phyloP scores from a whole-genome alignment of 192 early-diverging fungal genomes.

The Coemansia sp. region DNA sequence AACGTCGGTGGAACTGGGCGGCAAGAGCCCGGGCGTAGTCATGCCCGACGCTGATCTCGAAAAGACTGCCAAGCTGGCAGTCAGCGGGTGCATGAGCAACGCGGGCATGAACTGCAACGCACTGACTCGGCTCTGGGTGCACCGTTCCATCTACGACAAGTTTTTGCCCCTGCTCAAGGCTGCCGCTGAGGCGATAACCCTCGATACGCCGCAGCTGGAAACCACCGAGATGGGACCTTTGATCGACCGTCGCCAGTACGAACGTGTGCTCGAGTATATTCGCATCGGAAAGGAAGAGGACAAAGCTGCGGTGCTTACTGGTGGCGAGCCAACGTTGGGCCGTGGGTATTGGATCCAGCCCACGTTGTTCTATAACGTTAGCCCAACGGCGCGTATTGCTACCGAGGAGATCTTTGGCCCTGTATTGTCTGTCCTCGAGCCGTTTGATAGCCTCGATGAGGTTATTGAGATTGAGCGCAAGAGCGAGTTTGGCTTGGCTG shows the following conservation, averaged over 20 bases:
- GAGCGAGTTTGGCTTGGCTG: slow-evolving; percentile 55
- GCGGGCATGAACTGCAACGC: slow-evolving; percentile 77
- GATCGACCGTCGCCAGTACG: slow-evolving; percentile 57
- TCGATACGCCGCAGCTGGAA: slow-evolving; percentile 25
- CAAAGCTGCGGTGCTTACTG: slow-evolving; percentile 34
- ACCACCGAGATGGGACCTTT: slow-evolving; percentile 49
- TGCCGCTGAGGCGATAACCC: slow-evolving; percentile 34
- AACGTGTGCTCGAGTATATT: slow-evolving; percentile 55
- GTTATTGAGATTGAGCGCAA: slow-evolving; percentile 54
- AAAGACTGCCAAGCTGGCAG: slow-evolving; percentile 41
- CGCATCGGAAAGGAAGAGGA: slow-evolving; percentile 34
- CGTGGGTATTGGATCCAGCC: slow-evolving; percentile 60
- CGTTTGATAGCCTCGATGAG: slow-evolving; percentile 53
- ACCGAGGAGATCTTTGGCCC: slow-evolving; percentile 63
- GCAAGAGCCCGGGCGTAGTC: slow-evolving; percentile 59
- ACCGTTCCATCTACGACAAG: slow-evolving; percentile 60
- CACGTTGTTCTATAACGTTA: slow-evolving; percentile 57
- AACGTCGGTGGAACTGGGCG: slow-evolving; percentile 58
- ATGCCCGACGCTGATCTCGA: slow-evolving; percentile 55
- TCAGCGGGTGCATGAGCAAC: slow-evolving; percentile 58
- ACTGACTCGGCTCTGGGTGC: slow-evolving; percentile 67
- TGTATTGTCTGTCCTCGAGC: slow-evolving; percentile 54
- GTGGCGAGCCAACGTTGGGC: slow-evolving; percentile 18
- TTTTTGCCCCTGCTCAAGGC: slow-evolving; percentile 58
- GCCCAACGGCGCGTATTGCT: slow-evolving; percentile 43